Conservation (phyloP, 2,329 filamentous ascomycete genomes). For the Plectosphaerella cucumerina region DNA sequence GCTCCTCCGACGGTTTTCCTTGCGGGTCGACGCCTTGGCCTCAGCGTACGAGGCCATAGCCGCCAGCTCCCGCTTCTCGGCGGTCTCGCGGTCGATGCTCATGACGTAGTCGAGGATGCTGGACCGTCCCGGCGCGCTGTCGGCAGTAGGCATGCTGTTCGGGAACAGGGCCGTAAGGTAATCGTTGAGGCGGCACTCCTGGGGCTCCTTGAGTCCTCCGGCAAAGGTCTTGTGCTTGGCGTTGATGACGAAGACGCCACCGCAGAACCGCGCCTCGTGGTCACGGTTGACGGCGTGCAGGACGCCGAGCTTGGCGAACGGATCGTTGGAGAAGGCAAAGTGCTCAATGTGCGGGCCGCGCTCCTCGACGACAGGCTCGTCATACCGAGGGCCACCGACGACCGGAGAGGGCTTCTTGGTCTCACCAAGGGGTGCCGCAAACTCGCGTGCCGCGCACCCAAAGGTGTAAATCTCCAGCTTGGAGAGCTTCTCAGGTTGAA, state of each 20-base stretch:
- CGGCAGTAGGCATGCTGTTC: constrained; percentile 13
- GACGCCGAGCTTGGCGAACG: constrained; percentile 32
- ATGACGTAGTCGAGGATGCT: constrained; percentile 27
- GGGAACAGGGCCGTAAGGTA: constrained; percentile 33
- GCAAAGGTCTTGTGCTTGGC: constrained; percentile 5
- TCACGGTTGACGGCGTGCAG: constrained; percentile 28
- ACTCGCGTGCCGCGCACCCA: constrained; percentile 32
- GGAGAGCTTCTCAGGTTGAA: constrained; percentile 27
- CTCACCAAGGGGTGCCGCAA: constrained; percentile 27
- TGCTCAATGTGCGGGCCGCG: constrained; percentile 28
- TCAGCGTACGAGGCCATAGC: constrained; percentile 29
- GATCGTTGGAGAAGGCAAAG: constrained; percentile 29
- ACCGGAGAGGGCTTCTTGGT: constrained; percentile 3
- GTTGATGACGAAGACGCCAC: constrained; percentile 32
- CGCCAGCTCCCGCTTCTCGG: constrained; percentile 36
- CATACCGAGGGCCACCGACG: constrained; percentile 8
- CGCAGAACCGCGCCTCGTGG: constrained; percentile 31
- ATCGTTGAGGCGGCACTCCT: constrained; percentile 21
- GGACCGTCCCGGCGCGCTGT: constrained; percentile 9
- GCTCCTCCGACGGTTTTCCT: constrained; percentile 28
- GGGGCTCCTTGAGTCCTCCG: constrained; percentile 3
- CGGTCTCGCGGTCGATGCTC: constrained; percentile 32
- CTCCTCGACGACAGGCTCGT: constrained; percentile 11
- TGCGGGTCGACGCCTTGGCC: constrained; percentile 12
- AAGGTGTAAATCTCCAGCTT: constrained; percentile 42